Conservation (phyloP, 1,139 yeast genomes). For the Maudiozyma humilis region DNA sequence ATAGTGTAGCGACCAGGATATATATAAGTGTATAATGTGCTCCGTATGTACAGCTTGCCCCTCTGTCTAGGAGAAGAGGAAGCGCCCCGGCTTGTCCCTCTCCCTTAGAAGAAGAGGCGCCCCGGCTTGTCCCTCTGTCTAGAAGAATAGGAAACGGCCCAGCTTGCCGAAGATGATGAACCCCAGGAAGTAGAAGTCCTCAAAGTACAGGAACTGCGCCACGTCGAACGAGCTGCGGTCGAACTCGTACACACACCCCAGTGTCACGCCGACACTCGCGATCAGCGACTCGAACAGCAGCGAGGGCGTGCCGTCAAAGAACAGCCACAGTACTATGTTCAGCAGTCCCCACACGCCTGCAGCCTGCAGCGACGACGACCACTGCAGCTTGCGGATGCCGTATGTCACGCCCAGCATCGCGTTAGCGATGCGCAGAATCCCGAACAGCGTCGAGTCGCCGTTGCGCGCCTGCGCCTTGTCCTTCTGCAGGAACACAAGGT, state of each 20-base stretch:
- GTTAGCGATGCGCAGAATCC: conserved; percentile 53
- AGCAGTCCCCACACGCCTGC: conserved; percentile 66
- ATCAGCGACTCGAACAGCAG: conserved; percentile 49
- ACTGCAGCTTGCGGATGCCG: conserved; percentile 71
- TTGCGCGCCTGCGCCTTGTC: conserved; percentile 12
- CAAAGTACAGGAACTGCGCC: conserved; percentile 26
- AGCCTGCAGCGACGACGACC: conserved; percentile 72
- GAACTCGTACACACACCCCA: conserved; percentile 6
- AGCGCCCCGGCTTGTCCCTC: too few species aligned
- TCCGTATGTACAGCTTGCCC: too few species aligned
- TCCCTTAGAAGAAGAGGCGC: not conserved
- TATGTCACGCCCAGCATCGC: conserved; percentile 79
- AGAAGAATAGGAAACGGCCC: conserved; percentile 41
- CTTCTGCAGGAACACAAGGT: conserved; percentile 26
- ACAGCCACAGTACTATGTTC: conserved; percentile 73
- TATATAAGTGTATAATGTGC: too few species aligned
- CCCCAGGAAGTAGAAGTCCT: conserved; percentile 56
- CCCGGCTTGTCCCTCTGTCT: not conserved
- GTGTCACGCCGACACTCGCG: conserved; percentile 31
- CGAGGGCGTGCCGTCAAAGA: conserved; percentile 65
- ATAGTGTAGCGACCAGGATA: too few species aligned
- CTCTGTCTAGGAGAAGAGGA: too few species aligned
- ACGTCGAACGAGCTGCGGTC: conserved; percentile 9
- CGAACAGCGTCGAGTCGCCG: conserved; percentile 31
- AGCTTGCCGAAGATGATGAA: conserved; percentile 62